phyloP scores from a whole-genome alignment of 352 stramenopile genomes.

The Globisporangium ultimum region DNA sequence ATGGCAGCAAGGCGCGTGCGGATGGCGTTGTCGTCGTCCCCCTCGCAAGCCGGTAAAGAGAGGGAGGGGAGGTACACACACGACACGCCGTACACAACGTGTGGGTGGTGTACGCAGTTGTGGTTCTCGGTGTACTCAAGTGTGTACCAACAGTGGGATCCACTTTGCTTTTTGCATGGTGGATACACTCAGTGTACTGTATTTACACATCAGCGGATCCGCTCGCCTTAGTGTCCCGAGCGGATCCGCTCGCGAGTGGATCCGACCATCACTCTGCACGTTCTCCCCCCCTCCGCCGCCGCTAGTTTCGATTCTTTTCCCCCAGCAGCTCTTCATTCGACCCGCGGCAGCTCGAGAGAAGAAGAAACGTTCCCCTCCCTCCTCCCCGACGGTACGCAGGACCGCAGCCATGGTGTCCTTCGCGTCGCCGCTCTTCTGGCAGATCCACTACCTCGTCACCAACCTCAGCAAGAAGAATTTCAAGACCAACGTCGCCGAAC shows the following conservation, averaged over 20 bases:
- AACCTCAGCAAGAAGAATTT: conserved; percentile 94
- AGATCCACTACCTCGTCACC: conserved; percentile 92
- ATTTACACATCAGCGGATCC: conserved; percentile 1
- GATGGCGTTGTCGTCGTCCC: not conserved
- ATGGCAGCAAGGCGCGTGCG: not conserved
- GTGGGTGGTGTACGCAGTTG: not conserved
- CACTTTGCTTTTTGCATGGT: too few relatives aligned
- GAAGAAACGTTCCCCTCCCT: conserved; percentile 11
- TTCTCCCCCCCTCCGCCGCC: conserved; percentile 2
- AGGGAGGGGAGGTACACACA: not conserved
- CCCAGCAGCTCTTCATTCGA: conserved; percentile 9
- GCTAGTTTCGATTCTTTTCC: conserved; percentile 1
- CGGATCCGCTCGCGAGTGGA: conserved; percentile 9
- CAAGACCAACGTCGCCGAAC: conserved; percentile 90
- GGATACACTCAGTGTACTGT: too few relatives aligned
- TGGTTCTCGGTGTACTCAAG: not conserved
- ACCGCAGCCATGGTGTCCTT: conserved; percentile 78
- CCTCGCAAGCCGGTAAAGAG: not conserved
- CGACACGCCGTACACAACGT: too few relatives aligned
- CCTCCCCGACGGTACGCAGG: not conserved
- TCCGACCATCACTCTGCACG: conserved; percentile 26
- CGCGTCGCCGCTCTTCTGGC: conserved; percentile 91
- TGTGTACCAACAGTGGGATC: not conserved
- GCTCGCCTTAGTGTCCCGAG: not conserved
- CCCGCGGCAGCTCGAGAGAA: conserved; percentile 10